Evolutionary conservation across 2,329 filamentous ascomycete species (phyloP).

Genomic region (Teratosphaeria nubilosa): DNA sequence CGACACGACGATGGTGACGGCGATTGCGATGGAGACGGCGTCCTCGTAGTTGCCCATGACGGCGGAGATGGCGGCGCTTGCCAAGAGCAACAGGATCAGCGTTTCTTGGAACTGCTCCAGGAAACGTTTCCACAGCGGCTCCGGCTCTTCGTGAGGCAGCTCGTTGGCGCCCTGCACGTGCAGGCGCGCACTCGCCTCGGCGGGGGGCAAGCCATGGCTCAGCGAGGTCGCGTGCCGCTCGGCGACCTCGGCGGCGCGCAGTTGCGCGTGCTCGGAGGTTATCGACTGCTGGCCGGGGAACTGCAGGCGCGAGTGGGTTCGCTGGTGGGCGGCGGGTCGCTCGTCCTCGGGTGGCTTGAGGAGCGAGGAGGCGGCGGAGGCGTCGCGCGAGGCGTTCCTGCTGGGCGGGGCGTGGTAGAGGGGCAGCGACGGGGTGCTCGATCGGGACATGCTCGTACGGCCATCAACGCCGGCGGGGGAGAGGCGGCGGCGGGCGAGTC

Average conservation of each 20-base stretch:
- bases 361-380: slow-evolving; percentile 27
- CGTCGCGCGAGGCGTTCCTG: slow-evolving; percentile 6
- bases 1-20: slow-evolving; percentile 91
- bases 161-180: slow-evolving; percentile 83
- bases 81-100: slow-evolving; percentile 81
- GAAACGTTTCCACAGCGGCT: slow-evolving; percentile 91
- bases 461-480: slow-evolving; percentile 20
- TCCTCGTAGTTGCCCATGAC: slow-evolving; percentile 91
- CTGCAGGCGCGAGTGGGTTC: slow-evolving; percentile 22
- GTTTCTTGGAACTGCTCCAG: slow-evolving; percentile 95
- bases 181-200: slow-evolving; percentile 70
- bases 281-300: slow-evolving; percentile 30
- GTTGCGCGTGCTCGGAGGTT: slow-evolving; percentile 47
- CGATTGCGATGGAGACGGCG: slow-evolving; percentile 87
- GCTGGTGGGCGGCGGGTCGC: slow-evolving; percentile 8
- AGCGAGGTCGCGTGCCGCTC: slow-evolving; percentile 73
- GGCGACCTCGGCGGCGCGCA: slow-evolving; percentile 71
- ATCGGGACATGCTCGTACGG: slow-evolving; percentile 54
- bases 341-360: slow-evolving; percentile 29
- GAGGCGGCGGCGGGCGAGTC: not conserved
- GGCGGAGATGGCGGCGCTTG: slow-evolving; percentile 78
- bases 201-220: slow-evolving; percentile 65
- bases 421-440: slow-evolving; percentile 48
- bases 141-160: slow-evolving; percentile 83
- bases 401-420: slow-evolving; percentile 35